Base-by-base conservation (phyloP, 371 early-diverging fungal genomes). In the Syncephalastrum monosporum region DNA sequence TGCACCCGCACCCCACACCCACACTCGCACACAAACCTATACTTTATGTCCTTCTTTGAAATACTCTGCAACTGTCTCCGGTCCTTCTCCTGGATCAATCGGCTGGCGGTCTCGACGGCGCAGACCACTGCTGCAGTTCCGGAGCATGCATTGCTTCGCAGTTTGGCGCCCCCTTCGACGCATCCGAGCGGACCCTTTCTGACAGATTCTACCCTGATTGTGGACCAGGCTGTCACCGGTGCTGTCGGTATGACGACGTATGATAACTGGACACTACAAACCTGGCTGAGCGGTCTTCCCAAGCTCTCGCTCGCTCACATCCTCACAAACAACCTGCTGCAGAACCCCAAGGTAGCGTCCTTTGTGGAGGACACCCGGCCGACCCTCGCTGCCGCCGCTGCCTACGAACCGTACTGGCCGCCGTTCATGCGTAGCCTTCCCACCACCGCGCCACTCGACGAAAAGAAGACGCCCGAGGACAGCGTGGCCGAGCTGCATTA, bases 241-340 rank as follows among this genome's bases (percentile, higher is more conserved):
- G 16, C 57, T 14, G 24, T 55, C 38, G 45, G 27, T 14, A 50
- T 53, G 51, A 29, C 47, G 45, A 13, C 59, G 4, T 57, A 55
- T 38, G 63, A 63, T 54, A 43, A 53, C 13, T 67, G 67, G 67
- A 45, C 57, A 43, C 55, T 59, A 8, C 64, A 48, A 49, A 60
- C 38, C 29, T 67, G 68, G 71, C 41, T 75, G 12, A 59, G 49
- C 46, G 56, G 59, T 16, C 53, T 71, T 16, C 66, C 74, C 5
- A 71, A 67, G 42, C 60, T 69, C 48, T 53, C 63, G 3, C 61
- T 75, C 0, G 69, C 67, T 42, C 64, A 71, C 42, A 63, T 75
- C 16, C 48, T 75, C 21, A 55, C 75, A 0, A 50, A 67, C 1
- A 65, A 67, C 0, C 62, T 67, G 1, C 23, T 57, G 24, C 58